Evolutionary conservation across 2,329 filamentous ascomycete species (phyloP).

Genomic region (Phialemoniopsis sp.): DNA sequence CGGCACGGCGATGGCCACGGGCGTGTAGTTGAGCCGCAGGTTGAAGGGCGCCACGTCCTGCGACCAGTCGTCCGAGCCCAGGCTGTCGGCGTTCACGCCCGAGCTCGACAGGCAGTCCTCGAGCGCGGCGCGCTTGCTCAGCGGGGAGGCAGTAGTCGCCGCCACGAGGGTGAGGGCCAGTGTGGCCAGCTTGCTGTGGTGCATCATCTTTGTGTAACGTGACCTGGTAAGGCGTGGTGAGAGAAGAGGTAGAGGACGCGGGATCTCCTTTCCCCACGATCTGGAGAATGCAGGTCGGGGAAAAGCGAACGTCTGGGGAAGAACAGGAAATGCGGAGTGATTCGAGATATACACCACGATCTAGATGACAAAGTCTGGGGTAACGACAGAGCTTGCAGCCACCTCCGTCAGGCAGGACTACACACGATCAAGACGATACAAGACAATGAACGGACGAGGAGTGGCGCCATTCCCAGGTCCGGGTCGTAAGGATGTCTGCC

Average conservation of each 20-base stretch:
- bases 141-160: slow-evolving; percentile 6
- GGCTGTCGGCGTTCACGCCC: slow-evolving; percentile 12
- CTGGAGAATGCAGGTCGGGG: neutral
- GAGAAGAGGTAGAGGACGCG: neutral
- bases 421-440: too few relatives aligned
- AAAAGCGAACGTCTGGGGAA: neutral
- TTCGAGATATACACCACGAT: too few relatives aligned
- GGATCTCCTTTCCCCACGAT: too few relatives aligned
- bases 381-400: too few relatives aligned
- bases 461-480: too few relatives aligned
- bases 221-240: neutral
- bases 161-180: neutral
- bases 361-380: too few relatives aligned
- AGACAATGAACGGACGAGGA: too few relatives aligned
- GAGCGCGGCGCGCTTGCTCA: slow-evolving; percentile 13
- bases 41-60: slow-evolving; percentile 25
- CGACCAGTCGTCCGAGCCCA: slow-evolving; percentile 22
- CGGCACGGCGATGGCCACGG: slow-evolving; percentile 38
- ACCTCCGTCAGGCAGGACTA: too few relatives aligned
- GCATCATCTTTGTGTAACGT: neutral
- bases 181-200: neutral
- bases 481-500: too few relatives aligned
- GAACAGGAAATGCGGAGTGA: too few relatives aligned
- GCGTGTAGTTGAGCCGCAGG: slow-evolving; percentile 27
- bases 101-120: slow-evolving; percentile 15